These are phyloP conservation scores for Sphagnum tenellum DNA, from an alignment of 225 moss, liverwort and hornwort species.

Conservation along the genomic window DNA sequence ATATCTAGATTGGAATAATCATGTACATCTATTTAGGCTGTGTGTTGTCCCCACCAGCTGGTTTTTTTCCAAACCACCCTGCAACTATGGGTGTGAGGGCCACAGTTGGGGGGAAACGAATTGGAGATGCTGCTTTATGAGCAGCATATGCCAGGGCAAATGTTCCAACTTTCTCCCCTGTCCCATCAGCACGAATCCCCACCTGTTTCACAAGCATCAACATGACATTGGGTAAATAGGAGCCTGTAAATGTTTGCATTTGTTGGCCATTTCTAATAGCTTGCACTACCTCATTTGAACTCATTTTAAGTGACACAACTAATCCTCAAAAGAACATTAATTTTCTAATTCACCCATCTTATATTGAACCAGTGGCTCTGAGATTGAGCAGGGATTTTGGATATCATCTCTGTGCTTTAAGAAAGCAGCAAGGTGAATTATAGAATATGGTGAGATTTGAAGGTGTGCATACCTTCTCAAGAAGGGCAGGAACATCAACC, in stretches of 20 bases:
- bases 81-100: slow-evolving; percentile 96
- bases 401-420: too few species aligned
- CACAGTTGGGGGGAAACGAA: slow-evolving; percentile 95
- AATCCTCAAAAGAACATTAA: too few species aligned
- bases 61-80: slow-evolving; percentile 79
- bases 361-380: too few species aligned
- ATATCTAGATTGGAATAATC: too few species aligned
- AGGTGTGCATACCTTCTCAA: slow-evolving; percentile 48
- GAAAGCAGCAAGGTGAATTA: too few species aligned
- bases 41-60: slow-evolving; percentile 7
- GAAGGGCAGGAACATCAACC: slow-evolving; percentile 59
- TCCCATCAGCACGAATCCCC: slow-evolving; percentile 78
- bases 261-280: not conserved
- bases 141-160: slow-evolving; percentile 93
- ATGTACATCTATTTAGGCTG: slow-evolving; percentile 14
- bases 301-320: too few species aligned
- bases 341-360: too few species aligned
- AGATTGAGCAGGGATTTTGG: too few species aligned
- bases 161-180: slow-evolving; percentile 95
- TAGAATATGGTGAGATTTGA: not conserved
- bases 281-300: too few species aligned
- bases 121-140: slow-evolving; percentile 93
- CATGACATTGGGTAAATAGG: not conserved
- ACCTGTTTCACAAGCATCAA: slow-evolving; percentile 30
- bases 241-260: not conserved